A percentile compares a stretch with the other conserved stretches of the same genome.
Evolutionary conservation across 1,284 basidiomycete species (phyloP).

Genomic region (Ceratorhiza oryzae-sativae): DNA sequence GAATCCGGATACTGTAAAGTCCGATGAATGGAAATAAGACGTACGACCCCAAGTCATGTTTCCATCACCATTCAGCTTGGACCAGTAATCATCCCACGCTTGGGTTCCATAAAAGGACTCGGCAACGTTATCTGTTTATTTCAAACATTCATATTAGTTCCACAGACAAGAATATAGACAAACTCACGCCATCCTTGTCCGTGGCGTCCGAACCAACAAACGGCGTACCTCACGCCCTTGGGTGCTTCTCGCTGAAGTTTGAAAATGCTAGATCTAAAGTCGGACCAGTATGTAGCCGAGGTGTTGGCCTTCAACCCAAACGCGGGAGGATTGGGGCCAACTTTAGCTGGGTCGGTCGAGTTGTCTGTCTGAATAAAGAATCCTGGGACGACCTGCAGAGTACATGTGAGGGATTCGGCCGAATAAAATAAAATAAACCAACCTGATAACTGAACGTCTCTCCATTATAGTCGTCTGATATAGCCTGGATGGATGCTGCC

Average conservation of each 20-base stretch:
- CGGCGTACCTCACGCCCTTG: slow-evolving; percentile 60
- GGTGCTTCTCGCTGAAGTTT: slow-evolving; percentile 57
- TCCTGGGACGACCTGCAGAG: slow-evolving; percentile 50
- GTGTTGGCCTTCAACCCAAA: slow-evolving; percentile 66
- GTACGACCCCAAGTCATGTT: slow-evolving; percentile 80
- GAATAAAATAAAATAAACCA: neutral
- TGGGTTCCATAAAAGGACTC: slow-evolving; percentile 72
- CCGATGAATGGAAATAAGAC: slow-evolving; percentile 47
- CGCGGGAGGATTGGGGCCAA: slow-evolving; percentile 56
- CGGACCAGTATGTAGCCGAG: slow-evolving; percentile 61
- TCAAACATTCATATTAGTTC: slow-evolving; percentile 10
- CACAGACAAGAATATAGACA: neutral
- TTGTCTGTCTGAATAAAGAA: slow-evolving; percentile 52
- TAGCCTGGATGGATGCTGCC: neutral
- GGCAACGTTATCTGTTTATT: slow-evolving; percentile 69
- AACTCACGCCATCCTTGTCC: slow-evolving; percentile 72
- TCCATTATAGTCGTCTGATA: neutral
- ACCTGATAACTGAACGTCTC: slow-evolving; percentile 34
- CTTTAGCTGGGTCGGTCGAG: slow-evolving; percentile 46
- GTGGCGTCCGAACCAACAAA: slow-evolving; percentile 72
- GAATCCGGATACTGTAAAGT: neutral
- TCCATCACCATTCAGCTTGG: slow-evolving; percentile 72
- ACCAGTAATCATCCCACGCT: slow-evolving; percentile 64
- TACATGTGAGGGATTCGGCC: neutral
- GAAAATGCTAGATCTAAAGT: slow-evolving; percentile 55